A percentile compares a stretch with the other conserved stretches of the same genome.
These are phyloP conservation scores for Tinospora cordifolia DNA, from an alignment of 164 flowering plant species.

Conservation along the genomic window DNA sequence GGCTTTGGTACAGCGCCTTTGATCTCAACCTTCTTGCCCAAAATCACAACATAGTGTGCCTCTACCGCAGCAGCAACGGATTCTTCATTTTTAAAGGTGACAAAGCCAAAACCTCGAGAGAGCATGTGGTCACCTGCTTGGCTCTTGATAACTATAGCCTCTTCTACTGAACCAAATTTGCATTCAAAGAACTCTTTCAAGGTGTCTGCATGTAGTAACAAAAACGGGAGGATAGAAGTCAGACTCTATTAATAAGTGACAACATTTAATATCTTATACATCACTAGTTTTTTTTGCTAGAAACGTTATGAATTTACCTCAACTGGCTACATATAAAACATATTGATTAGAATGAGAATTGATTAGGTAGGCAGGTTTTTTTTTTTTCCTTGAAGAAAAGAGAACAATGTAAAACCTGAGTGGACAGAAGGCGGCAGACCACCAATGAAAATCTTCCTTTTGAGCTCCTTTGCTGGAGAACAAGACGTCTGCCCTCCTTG, in stretches of 20 bases:
- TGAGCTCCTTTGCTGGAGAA: constrained; percentile 14
- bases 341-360: too few relatives aligned
- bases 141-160: constrained; percentile 31
- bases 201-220: constrained; percentile 21
- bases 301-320: too few relatives aligned
- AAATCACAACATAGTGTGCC: constrained; percentile 30
- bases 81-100: constrained; percentile 38
- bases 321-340: too few relatives aligned
- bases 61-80: constrained; percentile 41
- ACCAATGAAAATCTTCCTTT: constrained; percentile 41
- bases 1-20: constrained; percentile 34
- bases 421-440: constrained; percentile 43
- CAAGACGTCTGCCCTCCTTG: constrained; percentile 12
- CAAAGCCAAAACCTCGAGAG: constrained; percentile 58
- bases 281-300: too few relatives aligned
- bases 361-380: too few relatives aligned
- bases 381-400: neutral
- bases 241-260: neutral
- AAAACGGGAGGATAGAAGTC: neutral
- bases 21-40: constrained; percentile 50
- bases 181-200: constrained; percentile 33
- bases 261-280: neutral
- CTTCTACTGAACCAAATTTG: constrained; percentile 45
- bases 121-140: constrained; percentile 22
- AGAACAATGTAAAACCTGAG: constrained; percentile 32